Base-by-base conservation (phyloP, 2,329 filamentous ascomycete genomes). In the Colletotrichum neosansevieriae region DNA sequence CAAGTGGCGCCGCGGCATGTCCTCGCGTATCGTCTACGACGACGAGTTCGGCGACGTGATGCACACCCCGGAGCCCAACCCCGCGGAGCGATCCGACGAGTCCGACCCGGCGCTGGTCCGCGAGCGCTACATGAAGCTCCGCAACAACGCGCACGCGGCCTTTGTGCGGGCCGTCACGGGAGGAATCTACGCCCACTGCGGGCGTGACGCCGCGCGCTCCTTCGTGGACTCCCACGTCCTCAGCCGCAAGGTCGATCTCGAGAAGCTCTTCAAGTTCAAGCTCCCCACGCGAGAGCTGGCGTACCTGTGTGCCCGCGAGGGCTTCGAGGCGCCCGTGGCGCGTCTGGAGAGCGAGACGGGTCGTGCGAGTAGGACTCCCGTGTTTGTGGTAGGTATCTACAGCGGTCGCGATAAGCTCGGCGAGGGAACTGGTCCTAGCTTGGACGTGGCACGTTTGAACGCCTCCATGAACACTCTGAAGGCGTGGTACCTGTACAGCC, bases 401-500 rank as follows among this genome's bases (percentile, higher is more conserved):
- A 97, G 92, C 73, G 96, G 95, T 58, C 85, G 86, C 69, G 94
- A 99, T 78, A 95, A 96, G 86, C 85, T 99, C 47, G 96, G 95
- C 63, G 95, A 99, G 82, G 96, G 91, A n/a, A 86, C 90, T 19
- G 96, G 92, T 24, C 83, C 91, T 56, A 94, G 88, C 79, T 83
- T 98, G 64, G 86, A 94, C 72, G 88, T 94, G 74, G 95, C 92
- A 36, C 89, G 93, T 71, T 86, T 88, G 71, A 88, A 93, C 78
- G 96, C 96, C 19, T 89, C 93, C 42, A 94, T 97, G 75, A 91
- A 92, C 71, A 91, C 94, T 17, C 84, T 99, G 76, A 97, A 97
- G 85, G 86, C 91, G 6, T 99, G 96, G 96, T 99, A 99, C 80
- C 84, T 99, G 60, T 99, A 99, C 83, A 94, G 91, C 78, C 95